Conservation (phyloP, 768 basidiomycete species). For the Lactarius sp. region DNA sequence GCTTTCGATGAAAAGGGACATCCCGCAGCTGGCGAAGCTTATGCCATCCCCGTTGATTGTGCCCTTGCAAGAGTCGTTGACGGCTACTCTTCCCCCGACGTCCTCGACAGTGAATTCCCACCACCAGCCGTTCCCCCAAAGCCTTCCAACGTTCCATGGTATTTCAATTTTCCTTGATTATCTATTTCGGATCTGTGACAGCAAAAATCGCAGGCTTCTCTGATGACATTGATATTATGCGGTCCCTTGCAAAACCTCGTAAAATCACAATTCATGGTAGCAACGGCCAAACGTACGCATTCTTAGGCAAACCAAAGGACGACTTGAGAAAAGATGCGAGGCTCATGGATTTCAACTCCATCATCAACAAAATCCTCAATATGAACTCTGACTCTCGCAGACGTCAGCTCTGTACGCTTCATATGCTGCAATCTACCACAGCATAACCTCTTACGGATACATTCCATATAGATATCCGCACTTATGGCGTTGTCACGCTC, state of each 20-base stretch:
- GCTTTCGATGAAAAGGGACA: constrained; percentile 51
- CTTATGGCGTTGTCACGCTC: constrained; percentile 96
- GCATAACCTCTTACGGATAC: constrained; percentile 9
- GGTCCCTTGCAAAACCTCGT: constrained; percentile 83
- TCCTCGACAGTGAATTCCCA: constrained; percentile 48
- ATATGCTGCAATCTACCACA: not conserved
- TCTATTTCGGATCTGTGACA: not conserved
- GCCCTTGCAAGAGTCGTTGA: constrained; percentile 90
- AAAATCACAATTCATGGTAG: constrained; percentile 83
- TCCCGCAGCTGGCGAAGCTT: constrained; percentile 47
- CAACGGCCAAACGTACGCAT: constrained; percentile 81
- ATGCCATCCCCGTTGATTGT: constrained; percentile 72
- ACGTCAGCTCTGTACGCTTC: constrained; percentile 75
- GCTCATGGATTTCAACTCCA: constrained; percentile 95
- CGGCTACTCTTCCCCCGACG: constrained; percentile 77
- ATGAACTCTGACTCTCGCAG: constrained; percentile 89
- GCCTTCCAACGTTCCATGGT: constrained; percentile 76
- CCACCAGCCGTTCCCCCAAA: constrained; percentile 76
- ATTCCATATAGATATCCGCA: constrained; percentile 76
- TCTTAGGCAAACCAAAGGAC: constrained; percentile 95
- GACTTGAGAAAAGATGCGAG: constrained; percentile 96
- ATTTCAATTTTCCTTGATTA: constrained; percentile 19
- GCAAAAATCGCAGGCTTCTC: constrained; percentile 49
- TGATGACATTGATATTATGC: constrained; percentile 89
- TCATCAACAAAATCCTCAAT: constrained; percentile 95